Evolutionary conservation across 2,329 filamentous ascomycete genomes (phyloP), one percentile per base, ranked within the genome.

Genomic region (Neofusicoccum ribis): DNA sequence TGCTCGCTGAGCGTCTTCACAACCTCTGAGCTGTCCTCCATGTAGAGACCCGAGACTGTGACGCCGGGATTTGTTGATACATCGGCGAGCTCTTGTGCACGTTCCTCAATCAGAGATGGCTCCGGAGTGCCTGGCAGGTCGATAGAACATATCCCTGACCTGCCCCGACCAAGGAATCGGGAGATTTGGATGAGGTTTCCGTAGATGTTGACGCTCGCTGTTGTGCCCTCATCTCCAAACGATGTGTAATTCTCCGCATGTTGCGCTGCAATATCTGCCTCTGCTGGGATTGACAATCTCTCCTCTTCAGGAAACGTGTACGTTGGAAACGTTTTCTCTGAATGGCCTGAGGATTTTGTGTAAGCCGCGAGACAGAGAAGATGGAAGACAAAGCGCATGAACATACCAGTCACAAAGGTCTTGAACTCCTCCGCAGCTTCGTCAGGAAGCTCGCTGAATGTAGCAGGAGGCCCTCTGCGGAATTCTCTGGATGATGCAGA

Each of bases 131-230:
- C 15, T 5, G 49, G 39, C 1, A 64, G n/a, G 15, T 64, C 62
- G 14, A 58, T 34, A 4, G 17, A 56, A 15, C 58, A 51, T 41
- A 58, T 58, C 7, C 62, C 62, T 15, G 50, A 58, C 4, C 5
- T 14, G 3, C 27, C 41, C 7, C 7, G 4, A 11, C 62, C 62
- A 4, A 64, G 43, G 11, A 46, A 64, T 15, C 27, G 23, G 31
- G 62, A 56, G 17, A 64, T 49, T 7, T 64, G 62, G 27, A 64
- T 44, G 20, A 64, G 51, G 3, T 41, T 56, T 5, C 62, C 62
- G 5, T 64, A 27, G 9, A 52, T 31, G n/a, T 47, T 64, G 4
- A 58, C 62, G 17, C 27, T 64, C 6, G 62, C 50, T 4, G 62
- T 58, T 6, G 62, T 64, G 41, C 50, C 51, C 1, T 49, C 31